These are phyloP conservation scores for Rhodofomes roseus DNA, from an alignment of 1,284 basidiomycete species.

Conservation along the genomic window DNA sequence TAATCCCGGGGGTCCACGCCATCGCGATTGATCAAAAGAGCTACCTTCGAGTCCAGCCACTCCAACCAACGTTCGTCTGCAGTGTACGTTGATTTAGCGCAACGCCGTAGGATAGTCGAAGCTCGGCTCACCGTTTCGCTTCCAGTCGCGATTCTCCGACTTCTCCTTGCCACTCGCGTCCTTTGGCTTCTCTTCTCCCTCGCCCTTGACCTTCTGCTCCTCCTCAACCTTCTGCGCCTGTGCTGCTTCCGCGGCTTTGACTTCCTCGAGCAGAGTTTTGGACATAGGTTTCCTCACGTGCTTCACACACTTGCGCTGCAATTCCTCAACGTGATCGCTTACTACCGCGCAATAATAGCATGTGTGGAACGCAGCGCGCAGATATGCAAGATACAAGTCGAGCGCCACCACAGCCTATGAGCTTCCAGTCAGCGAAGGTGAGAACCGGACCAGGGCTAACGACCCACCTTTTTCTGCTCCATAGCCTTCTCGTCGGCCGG, in stretches of 20 bases:
- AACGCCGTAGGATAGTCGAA: background rate
- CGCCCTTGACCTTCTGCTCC: conserved; percentile 36
- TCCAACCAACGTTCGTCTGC: conserved; percentile 85
- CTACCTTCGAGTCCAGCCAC: conserved; percentile 81
- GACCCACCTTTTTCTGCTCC: conserved; percentile 63
- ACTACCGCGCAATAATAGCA: conserved; percentile 96
- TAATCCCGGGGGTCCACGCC: conserved; percentile 82
- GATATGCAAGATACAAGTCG: conserved; percentile 82
- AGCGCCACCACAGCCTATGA: conserved; percentile 66
- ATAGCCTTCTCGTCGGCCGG: conserved; percentile 59
- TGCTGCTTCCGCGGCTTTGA: conserved; percentile 40
- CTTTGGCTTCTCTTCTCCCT: conserved; percentile 28
- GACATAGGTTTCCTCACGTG: conserved; percentile 77
- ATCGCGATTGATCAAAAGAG: conserved; percentile 70
- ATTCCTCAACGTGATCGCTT: conserved; percentile 89
- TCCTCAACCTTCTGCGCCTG: conserved; percentile 34
- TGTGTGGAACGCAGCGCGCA: conserved; percentile 82
- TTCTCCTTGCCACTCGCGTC: conserved; percentile 36
- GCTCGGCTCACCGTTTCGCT: conserved; percentile 56
- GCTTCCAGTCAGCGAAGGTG: background rate
- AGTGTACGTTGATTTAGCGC: conserved; percentile 8
- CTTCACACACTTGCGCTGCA: conserved; percentile 89
- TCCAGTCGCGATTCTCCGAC: conserved; percentile 55
- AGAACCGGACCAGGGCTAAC: conserved; percentile 2
- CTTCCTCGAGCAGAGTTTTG: conserved; percentile 54